phyloP scores from a whole-genome alignment of 352 stramenopile genomes.

The Globisporangium nagaii region DNA sequence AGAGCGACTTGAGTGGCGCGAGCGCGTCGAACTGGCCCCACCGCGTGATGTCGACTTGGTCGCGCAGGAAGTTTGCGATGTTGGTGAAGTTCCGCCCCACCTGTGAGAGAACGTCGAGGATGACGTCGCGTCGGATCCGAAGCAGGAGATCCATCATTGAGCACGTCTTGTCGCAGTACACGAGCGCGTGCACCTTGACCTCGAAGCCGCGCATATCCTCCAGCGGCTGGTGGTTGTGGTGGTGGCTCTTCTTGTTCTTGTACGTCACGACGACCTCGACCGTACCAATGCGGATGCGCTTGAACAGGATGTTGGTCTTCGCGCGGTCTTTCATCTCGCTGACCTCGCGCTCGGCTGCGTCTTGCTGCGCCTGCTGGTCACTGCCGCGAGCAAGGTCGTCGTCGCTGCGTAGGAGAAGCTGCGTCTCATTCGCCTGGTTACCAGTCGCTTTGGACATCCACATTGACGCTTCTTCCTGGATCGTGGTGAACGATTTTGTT shows the following conservation, averaged over 20 bases:
- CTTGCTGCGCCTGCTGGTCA: neutral
- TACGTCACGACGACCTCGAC: slow-evolving; percentile 77
- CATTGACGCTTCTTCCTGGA: slow-evolving; percentile 37
- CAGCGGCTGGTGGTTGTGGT: slow-evolving; percentile 33
- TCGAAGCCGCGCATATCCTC: slow-evolving; percentile 85
- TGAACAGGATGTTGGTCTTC: slow-evolving; percentile 68
- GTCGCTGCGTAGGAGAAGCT: slow-evolving; percentile 11
- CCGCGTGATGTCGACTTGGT: slow-evolving; percentile 67
- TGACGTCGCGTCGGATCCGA: slow-evolving; percentile 71
- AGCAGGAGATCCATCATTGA: slow-evolving; percentile 66
- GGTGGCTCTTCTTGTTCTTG: slow-evolving; percentile 62
- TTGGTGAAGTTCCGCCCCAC: slow-evolving; percentile 85
- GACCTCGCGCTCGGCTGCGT: slow-evolving; percentile 13
- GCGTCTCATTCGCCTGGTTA: slow-evolving; percentile 20
- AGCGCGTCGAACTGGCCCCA: slow-evolving; percentile 67
- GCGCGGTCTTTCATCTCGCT: slow-evolving; percentile 38
- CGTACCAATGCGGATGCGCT: slow-evolving; percentile 71
- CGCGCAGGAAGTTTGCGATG: slow-evolving; percentile 75
- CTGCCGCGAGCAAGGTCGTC: neutral
- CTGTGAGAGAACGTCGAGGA: slow-evolving; percentile 79
- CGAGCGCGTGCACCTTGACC: slow-evolving; percentile 79
- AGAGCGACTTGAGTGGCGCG: slow-evolving; percentile 51
- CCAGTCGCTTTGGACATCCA: slow-evolving; percentile 30
- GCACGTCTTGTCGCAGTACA: slow-evolving; percentile 86
- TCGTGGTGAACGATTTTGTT: slow-evolving; percentile 5